A percentile compares a stretch with the other conserved stretches of the same genome.
phyloP scores from a whole-genome alignment of 208 protist species.

The Acanthamoeba polyphaga region DNA sequence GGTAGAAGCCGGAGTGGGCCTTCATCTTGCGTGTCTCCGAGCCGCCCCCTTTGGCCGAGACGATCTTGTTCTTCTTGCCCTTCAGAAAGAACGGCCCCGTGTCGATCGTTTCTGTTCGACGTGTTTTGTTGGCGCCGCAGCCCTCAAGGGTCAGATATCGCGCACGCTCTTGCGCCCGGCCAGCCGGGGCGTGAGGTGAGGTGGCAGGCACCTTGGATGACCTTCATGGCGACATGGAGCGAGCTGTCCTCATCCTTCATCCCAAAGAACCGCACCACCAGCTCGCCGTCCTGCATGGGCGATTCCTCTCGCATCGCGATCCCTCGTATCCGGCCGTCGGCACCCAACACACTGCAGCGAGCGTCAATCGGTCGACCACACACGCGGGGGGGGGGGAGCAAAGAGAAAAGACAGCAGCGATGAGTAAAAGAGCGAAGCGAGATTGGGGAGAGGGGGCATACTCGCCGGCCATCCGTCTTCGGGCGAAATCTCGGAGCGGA shows the following conservation, averaged over 20 bases:
- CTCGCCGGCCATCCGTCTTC: background rate
- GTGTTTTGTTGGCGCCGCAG: background rate
- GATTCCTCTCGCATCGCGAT: background rate
- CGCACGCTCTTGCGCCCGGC: background rate
- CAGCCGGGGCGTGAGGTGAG: background rate
- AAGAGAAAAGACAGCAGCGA: background rate
- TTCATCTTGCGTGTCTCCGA: conserved; percentile 52
- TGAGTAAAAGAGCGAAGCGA: background rate
- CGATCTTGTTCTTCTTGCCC: conserved; percentile 62
- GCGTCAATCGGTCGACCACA: background rate
- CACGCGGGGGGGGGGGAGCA: background rate
- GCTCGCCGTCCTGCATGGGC: conserved; percentile 48
- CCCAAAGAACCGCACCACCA: conserved; percentile 62
- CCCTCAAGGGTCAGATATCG: background rate
- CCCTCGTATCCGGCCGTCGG: conserved; percentile 12
- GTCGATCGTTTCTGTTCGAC: conserved; percentile 32
- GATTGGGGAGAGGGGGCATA: background rate
- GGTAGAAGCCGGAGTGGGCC: conserved; percentile 59
- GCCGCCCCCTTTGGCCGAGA: background rate
- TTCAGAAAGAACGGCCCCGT: conserved; percentile 20
- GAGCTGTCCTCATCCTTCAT: conserved; percentile 70
- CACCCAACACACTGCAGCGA: background rate
- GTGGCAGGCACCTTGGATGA: conserved; percentile 27
- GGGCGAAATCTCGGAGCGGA: conserved; percentile 13
- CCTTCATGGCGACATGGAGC: conserved; percentile 42